A percentile compares a stretch with the other conserved stretches of the same genome.
phyloP scores from a whole-genome alignment of 768 basidiomycete species.

The Daedaleopsis sinensis region DNA sequence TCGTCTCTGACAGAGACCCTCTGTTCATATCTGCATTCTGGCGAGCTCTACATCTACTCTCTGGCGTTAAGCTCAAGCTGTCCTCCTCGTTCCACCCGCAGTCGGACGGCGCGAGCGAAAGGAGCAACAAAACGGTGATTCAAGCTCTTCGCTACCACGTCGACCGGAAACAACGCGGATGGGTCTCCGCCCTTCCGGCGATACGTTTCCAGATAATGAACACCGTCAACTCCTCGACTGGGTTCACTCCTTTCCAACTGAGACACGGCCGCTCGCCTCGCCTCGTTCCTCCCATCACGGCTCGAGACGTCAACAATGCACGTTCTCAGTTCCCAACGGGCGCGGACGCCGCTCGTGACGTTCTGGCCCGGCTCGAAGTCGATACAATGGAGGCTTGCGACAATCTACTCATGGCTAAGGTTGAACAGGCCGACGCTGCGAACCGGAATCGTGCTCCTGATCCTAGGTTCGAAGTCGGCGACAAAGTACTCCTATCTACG shows the following conservation, averaged over 20 bases:
- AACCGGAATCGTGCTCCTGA: constrained; percentile 31
- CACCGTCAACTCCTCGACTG: constrained; percentile 27
- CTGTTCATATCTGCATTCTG: constrained; percentile 40
- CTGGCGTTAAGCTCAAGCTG: constrained; percentile 35
- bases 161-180: constrained; percentile 23
- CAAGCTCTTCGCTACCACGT: constrained; percentile 29
- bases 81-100: constrained; percentile 41
- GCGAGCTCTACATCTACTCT: constrained; percentile 28
- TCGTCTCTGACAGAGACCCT: no score
- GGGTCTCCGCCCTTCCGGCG: constrained; percentile 18
- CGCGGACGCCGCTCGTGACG: background rate
- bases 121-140: constrained; percentile 30
- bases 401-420: constrained; percentile 34
- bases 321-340: background rate
- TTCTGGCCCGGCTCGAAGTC: no score
- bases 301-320: constrained; percentile 13
- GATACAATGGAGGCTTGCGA: constrained; percentile 39
- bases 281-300: background rate
- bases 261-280: background rate
- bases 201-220: constrained; percentile 31
- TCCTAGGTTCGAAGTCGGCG: constrained; percentile 30
- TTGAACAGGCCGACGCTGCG: constrained; percentile 29
- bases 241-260: constrained; percentile 27
- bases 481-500: constrained; percentile 42
- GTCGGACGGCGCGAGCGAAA: constrained; percentile 39